phyloP scores from a whole-genome alignment of 129 eudicot species.

The Pittosporum tobira region DNA sequence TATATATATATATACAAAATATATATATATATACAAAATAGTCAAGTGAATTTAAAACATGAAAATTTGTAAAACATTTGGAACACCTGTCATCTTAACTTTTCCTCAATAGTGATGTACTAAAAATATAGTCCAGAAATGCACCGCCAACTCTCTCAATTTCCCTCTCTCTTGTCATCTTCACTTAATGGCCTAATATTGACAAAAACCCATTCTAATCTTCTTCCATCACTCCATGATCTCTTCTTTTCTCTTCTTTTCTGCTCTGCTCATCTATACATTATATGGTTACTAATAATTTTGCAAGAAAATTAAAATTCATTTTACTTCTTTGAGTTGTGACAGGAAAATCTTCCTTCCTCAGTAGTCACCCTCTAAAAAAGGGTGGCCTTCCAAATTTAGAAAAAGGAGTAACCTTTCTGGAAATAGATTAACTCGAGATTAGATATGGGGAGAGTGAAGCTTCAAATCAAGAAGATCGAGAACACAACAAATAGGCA shows the following conservation, averaged over 20 bases:
- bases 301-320: not conserved
- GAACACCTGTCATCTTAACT: not conserved
- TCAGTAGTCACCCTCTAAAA: slow-evolving; percentile 2
- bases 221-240: not conserved
- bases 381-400: not conserved
- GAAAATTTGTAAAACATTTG: not conserved
- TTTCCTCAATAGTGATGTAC: too few species aligned
- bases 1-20: slow-evolving; percentile 2
- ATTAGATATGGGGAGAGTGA: slow-evolving; percentile 67
- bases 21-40: not conserved
- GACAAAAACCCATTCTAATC: slow-evolving; percentile 20
- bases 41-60: not conserved
- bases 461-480: slow-evolving; percentile 76
- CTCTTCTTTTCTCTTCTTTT: not conserved
- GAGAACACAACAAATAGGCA: slow-evolving; percentile 84
- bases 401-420: not conserved
- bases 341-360: too few species aligned
- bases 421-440: not conserved
- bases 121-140: too few species aligned
- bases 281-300: not conserved
- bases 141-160: slow-evolving; percentile 33
- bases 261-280: not conserved
- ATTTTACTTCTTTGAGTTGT: not conserved
- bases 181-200: slow-evolving; percentile 26
- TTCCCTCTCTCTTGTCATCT: slow-evolving; percentile 36